Base-by-base conservation (phyloP, 371 early-diverging fungal genomes). In the Dinochytrium kinnereticum region DNA sequence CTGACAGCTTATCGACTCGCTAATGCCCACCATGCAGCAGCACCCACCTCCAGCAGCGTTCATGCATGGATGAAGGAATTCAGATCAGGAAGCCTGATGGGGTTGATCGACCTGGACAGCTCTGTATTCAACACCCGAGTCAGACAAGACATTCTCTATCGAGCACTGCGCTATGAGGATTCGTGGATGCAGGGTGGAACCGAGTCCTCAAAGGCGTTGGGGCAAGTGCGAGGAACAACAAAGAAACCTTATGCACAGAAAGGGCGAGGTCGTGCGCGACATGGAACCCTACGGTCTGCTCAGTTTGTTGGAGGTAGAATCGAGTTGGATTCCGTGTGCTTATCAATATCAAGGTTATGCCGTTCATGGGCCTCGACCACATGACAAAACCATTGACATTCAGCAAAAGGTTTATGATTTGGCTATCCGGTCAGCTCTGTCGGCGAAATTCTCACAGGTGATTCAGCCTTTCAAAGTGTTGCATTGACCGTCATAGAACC, bases 181-280 rank as follows among this genome's bases (percentile, higher is more conserved):
- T 64, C 71, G 3, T 84, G 84, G 86, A 28, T 33, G 66, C 70
- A 55, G 34, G 94, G 93, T 79, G 97, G 96, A 51, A 97, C 97
- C 10, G 91, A 90, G 66, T 89, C 90, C 34, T 88, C 94, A 33
- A 94, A 94, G 78, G 85, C 87, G 21, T 88, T 93, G 66, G 87
- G 91, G 49, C 94, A 96, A 74, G 96, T 96, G 37, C 84, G 93
- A 33, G 97, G 96, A 30, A 88, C 92, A 2, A 88, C 92, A 51
- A 83, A 87, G 72, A 98, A 85, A 70, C 69, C 80, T 24, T 77
- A 77, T 28, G 93, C 93, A 31, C 98, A 98, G 82, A 98, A 98
- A 84, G 97, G 97, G 3, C 87, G 95, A 51, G 98, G 98, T 81
- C 88, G 85, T 76, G 96, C 98, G 19, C 89, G 98, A 76, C 91